These are phyloP conservation scores for Polyrhizophydium stewartii DNA, from an alignment of 371 early-diverging fungal genomes.

Conservation along the genomic window DNA sequence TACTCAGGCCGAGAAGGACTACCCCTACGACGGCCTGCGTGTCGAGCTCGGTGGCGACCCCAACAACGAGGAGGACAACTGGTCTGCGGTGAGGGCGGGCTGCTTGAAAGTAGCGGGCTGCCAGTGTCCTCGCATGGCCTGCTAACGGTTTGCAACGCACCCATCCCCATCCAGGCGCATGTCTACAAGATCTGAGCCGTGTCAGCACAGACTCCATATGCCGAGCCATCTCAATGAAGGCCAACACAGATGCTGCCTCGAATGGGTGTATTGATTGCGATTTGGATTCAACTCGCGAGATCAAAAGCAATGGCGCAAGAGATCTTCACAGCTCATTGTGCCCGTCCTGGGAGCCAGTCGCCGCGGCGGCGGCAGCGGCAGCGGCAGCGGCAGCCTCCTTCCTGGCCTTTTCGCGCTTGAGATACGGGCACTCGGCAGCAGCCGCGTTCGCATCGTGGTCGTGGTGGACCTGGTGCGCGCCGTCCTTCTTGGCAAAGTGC, in stretches of 20 bases:
- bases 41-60: constrained; percentile 49
- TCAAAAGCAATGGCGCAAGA: too few relatives aligned
- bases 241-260: too few relatives aligned
- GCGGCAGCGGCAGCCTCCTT: background rate
- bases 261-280: too few relatives aligned
- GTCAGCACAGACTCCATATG: too few relatives aligned
- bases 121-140: background rate
- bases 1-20: constrained; percentile 38
- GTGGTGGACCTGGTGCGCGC: constrained; percentile 13
- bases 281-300: too few relatives aligned
- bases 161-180: too few relatives aligned
- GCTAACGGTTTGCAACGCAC: background rate
- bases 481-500: constrained; percentile 18
- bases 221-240: too few relatives aligned
- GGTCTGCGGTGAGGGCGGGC: constrained; percentile 17
- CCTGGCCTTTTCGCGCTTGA: constrained; percentile 4
- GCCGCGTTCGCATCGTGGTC: constrained; percentile 9
- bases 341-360: too few relatives aligned
- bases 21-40: constrained; percentile 45
- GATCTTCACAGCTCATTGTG: too few relatives aligned
- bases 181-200: background rate
- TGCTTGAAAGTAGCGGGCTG: background rate
- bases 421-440: constrained; percentile 8
- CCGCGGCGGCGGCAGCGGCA: background rate
- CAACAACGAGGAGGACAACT: constrained; percentile 27